Percentiles rank a stretch among this genome's conserved stretches.
Evolutionary conservation across 1,284 basidiomycete genomes (phyloP).

Genomic region (Melampsora americana): DNA sequence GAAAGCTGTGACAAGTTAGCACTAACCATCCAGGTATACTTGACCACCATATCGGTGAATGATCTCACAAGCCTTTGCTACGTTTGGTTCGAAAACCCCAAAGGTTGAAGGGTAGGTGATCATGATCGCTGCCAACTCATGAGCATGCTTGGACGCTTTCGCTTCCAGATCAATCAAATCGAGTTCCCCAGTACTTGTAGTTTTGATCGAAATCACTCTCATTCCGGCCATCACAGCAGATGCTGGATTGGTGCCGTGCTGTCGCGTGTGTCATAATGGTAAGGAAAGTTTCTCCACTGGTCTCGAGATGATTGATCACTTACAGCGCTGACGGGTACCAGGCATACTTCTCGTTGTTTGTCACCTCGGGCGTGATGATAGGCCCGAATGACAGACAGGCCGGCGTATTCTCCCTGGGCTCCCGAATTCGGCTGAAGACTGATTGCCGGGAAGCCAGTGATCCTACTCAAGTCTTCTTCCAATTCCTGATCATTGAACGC

Average conservation of each 20-base stretch:
- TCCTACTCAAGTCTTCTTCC: constrained; percentile 81
- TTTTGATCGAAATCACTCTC: constrained; percentile 92
- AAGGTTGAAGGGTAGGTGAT: constrained; percentile 95
- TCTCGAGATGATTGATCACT: constrained; percentile 84
- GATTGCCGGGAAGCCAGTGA: constrained; percentile 91
- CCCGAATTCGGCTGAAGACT: constrained; percentile 97
- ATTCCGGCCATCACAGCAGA: constrained; percentile 96
- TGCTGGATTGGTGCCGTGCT: constrained; percentile 51
- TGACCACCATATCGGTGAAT: constrained; percentile 94
- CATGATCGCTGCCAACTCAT: constrained; percentile 94
- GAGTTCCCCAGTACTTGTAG: constrained; percentile 77
- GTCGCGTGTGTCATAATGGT: neutral
- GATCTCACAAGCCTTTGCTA: constrained; percentile 82
- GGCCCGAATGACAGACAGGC: constrained; percentile 85
- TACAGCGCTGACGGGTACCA: constrained; percentile 75
- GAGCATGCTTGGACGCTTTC: constrained; percentile 87
- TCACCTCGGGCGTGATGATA: constrained; percentile 88
- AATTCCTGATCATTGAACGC: constrained; percentile 64
- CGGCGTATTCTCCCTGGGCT: constrained; percentile 91
- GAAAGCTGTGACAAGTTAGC: constrained; percentile 14
- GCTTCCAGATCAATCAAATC: constrained; percentile 78
- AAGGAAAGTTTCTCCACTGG: constrained; percentile 63
- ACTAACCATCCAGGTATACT: constrained; percentile 84
- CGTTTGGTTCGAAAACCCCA: constrained; percentile 91
- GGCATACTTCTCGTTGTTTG: constrained; percentile 79